phyloP scores from a whole-genome alignment of 1,284 basidiomycete genomes.

The Trichosporon coremiiforme region DNA sequence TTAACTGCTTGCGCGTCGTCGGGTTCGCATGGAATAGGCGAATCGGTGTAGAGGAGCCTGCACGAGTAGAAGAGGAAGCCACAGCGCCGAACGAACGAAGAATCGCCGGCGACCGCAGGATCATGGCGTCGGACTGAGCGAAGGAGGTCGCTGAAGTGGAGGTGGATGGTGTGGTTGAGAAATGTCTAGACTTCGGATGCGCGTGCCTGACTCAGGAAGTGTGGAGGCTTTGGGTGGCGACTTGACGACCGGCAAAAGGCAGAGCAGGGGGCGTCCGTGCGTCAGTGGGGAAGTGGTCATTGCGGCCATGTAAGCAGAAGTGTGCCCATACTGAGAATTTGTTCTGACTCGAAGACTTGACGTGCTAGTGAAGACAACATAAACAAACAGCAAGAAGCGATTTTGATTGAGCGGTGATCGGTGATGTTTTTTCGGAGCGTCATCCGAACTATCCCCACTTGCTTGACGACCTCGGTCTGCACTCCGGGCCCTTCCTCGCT shows the following conservation, averaged over 20 bases:
- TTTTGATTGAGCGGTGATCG: neutral
- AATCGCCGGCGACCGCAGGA: neutral
- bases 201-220: neutral
- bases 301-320: neutral
- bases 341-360: neutral
- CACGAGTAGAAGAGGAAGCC: neutral
- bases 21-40: neutral
- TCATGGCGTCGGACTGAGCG: neutral
- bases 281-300: neutral
- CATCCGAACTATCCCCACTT: neutral
- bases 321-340: neutral
- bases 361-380: no score
- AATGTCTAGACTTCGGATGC: neutral
- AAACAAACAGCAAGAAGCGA: neutral
- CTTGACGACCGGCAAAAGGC: neutral
- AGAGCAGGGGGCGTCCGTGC: neutral
- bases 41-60: neutral
- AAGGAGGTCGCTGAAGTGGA: neutral
- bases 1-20: constrained; percentile 34
- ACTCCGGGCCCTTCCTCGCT: neutral
- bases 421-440: neutral
- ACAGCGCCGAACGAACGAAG: neutral
- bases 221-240: neutral
- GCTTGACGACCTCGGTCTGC: constrained; percentile 1
- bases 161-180: constrained; percentile 6